Evolutionary conservation across 2,329 filamentous ascomycete species (phyloP).

Genomic region (Lasiodiplodia sp.): DNA sequence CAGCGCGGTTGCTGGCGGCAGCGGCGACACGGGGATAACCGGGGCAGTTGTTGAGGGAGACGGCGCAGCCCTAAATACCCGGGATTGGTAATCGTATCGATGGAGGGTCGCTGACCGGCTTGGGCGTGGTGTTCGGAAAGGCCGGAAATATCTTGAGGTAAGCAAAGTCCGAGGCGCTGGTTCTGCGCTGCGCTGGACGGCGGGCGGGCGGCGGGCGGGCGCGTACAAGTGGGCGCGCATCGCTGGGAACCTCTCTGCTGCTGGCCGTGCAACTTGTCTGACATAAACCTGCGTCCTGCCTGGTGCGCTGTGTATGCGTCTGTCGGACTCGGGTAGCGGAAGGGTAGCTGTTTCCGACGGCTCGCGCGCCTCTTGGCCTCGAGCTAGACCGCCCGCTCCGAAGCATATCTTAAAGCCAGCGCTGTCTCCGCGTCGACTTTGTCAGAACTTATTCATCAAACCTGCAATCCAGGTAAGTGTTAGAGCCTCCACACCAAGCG

Average conservation of each 20-base stretch:
- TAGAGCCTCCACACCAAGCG: slow-evolving; percentile 22
- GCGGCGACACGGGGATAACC: background rate
- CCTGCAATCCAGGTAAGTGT: slow-evolving; percentile 25
- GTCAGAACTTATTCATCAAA: slow-evolving; percentile 23
- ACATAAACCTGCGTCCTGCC: background rate
- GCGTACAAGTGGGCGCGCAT: background rate
- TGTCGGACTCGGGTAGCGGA: slow-evolving; percentile 20
- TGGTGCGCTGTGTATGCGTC: background rate
- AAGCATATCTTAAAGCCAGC: slow-evolving; percentile 24
- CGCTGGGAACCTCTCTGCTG: background rate
- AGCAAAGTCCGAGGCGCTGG: slow-evolving; percentile 20
- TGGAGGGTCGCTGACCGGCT: slow-evolving; percentile 6
- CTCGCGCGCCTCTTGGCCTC: slow-evolving; percentile 10
- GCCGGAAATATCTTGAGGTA: slow-evolving; percentile 21
- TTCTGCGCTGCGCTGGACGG: slow-evolving; percentile 1
- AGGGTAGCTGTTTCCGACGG: slow-evolving; percentile 9
- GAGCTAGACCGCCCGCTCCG: slow-evolving; percentile 5
- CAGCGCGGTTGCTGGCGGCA: background rate
- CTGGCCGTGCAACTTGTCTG: slow-evolving; percentile 17
- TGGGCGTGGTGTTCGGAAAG: slow-evolving; percentile 16
- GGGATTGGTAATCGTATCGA: slow-evolving; percentile 24
- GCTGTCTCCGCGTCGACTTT: slow-evolving; percentile 16
- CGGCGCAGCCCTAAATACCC: background rate
- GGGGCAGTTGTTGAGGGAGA: background rate
- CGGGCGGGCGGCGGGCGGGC: background rate